phyloP scores from a whole-genome alignment of 2,329 filamentous ascomycete species.

The Colletotrichum musicola region DNA sequence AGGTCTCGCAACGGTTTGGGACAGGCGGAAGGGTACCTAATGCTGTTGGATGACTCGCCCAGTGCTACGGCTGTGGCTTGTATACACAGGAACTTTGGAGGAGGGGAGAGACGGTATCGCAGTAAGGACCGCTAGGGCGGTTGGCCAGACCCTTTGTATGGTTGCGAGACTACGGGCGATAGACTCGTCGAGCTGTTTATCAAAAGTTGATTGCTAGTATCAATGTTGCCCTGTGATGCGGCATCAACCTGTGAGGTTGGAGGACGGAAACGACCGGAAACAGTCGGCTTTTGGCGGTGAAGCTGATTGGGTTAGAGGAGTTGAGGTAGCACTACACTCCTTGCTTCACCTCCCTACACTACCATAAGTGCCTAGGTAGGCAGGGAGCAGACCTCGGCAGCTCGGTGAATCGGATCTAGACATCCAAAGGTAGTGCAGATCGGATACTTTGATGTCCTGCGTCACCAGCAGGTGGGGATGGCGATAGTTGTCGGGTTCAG shows the following conservation, averaged over 20 bases:
- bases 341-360: no score
- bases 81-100: conserved; percentile 14
- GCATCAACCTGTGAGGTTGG: background rate
- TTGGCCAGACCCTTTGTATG: conserved; percentile 12
- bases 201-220: conserved; percentile 32
- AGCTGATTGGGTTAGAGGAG: conserved; percentile 24
- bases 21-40: conserved; percentile 21
- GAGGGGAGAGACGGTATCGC: background rate
- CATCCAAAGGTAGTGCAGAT: background rate
- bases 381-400: conserved; percentile 30
- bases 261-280: conserved; percentile 28
- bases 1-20: background rate
- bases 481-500: no score
- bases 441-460: conserved; percentile 1
- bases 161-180: conserved; percentile 16
- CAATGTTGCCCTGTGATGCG: no score
- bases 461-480: conserved; percentile 3
- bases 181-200: conserved; percentile 25
- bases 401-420: conserved; percentile 29
- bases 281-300: conserved; percentile 22
- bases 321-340: conserved; percentile 11
- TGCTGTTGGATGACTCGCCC: conserved; percentile 35
- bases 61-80: conserved; percentile 23
- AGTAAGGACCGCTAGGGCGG: background rate
- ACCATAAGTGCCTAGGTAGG: no score